phyloP scores from a whole-genome alignment of 805 yeast species.

The Suhomyces sp. region DNA sequence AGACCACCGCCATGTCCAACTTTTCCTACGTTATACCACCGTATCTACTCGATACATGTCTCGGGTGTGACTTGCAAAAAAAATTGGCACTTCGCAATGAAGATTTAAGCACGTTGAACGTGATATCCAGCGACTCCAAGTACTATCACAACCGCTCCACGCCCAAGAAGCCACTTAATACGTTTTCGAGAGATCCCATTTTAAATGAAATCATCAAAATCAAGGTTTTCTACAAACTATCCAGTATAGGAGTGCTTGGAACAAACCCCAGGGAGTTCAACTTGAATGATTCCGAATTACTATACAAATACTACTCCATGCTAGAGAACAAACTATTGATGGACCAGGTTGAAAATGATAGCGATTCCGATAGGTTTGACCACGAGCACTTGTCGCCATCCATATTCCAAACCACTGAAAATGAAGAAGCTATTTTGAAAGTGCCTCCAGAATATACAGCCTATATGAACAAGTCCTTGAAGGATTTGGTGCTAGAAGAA shows the following conservation, averaged over 20 bases:
- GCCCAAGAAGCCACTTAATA: constrained; percentile 11
- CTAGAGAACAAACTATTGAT: constrained; percentile 1
- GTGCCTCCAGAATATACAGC: constrained; percentile 19
- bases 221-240: constrained; percentile 33
- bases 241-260: constrained; percentile 36
- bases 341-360: neutral
- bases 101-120: constrained; percentile 25
- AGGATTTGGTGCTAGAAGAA: constrained; percentile 20
- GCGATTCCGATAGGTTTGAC: neutral
- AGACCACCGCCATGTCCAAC: neutral
- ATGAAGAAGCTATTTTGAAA: constrained; percentile 10
- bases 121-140: constrained; percentile 24
- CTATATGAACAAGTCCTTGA: constrained; percentile 20
- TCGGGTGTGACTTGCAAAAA: constrained; percentile 31
- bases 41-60: constrained; percentile 36
- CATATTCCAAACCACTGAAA: constrained; percentile 4
- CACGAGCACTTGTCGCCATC: neutral
- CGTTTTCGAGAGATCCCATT: constrained; percentile 29
- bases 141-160: constrained; percentile 14
- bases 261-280: constrained; percentile 23
- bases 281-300: neutral
- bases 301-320: constrained; percentile 2
- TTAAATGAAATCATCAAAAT: constrained; percentile 31
- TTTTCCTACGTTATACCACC: constrained; percentile 38
- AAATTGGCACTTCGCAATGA: constrained; percentile 21